Conservation (phyloP, 164 flowering plant species). For the Buxus sempervirens region DNA sequence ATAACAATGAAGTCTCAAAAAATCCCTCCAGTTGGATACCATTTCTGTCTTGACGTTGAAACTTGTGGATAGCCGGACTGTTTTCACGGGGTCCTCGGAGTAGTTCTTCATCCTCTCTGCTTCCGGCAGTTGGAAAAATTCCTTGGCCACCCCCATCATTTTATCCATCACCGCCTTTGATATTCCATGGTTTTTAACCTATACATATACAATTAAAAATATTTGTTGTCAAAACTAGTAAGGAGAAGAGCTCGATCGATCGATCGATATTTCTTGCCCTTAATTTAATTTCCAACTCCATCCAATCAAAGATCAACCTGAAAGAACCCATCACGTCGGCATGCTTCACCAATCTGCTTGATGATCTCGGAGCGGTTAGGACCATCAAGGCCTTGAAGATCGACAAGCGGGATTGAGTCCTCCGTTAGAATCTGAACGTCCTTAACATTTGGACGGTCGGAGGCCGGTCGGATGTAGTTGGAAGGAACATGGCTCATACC, state of each 20-base stretch:
- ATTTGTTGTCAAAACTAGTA: no score
- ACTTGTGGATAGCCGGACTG: constrained; percentile 56
- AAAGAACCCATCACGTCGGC: constrained; percentile 52
- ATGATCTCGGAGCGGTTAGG: constrained; percentile 28
- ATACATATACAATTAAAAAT: not conserved
- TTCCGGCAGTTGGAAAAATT: constrained; percentile 54
- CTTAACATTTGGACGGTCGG: constrained; percentile 47
- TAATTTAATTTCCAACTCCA: no score
- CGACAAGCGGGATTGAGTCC: constrained; percentile 42
- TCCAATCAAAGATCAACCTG: no score
- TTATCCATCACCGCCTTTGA: constrained; percentile 32
- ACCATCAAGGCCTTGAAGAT: constrained; percentile 34
- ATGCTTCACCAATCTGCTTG: constrained; percentile 39
- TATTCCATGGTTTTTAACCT: constrained; percentile 65
- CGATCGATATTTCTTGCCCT: no score
- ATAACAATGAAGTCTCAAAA: constrained; percentile 60
- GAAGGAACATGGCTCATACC: constrained; percentile 25
- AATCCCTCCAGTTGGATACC: constrained; percentile 67
- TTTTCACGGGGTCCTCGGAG: constrained; percentile 49
- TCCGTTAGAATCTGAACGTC: constrained; percentile 16
- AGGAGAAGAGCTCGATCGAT: not conserved
- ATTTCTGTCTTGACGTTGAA: constrained; percentile 58
- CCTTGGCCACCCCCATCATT: constrained; percentile 35
- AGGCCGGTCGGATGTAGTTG: constrained; percentile 40
- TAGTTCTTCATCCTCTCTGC: constrained; percentile 53